phyloP scores from a whole-genome alignment of 352 stramenopile genomes.

The Phytophthora lateralis region DNA sequence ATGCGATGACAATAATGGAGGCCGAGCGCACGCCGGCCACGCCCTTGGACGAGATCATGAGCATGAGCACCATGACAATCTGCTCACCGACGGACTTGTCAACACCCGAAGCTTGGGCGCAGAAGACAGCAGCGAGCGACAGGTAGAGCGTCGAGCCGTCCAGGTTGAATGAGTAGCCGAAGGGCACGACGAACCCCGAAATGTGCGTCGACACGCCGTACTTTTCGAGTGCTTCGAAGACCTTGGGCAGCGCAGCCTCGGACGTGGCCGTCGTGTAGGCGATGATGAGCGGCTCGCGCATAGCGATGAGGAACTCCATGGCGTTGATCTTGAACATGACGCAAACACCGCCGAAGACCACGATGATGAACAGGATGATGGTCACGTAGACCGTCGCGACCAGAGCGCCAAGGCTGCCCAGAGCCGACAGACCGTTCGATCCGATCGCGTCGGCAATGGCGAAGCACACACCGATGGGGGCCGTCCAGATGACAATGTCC shows the following conservation, averaged over 20 bases:
- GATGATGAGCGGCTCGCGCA: constrained; percentile 62
- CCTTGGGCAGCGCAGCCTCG: constrained; percentile 59
- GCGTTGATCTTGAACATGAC: constrained; percentile 54
- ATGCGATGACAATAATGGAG: constrained; percentile 50
- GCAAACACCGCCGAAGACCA: constrained; percentile 51
- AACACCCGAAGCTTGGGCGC: constrained; percentile 48
- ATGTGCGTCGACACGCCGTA: constrained; percentile 61
- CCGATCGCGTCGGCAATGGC: constrained; percentile 55
- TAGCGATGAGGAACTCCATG: constrained; percentile 49
- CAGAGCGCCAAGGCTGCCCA: constrained; percentile 45
- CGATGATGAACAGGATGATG: constrained; percentile 52
- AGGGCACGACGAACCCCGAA: constrained; percentile 59
- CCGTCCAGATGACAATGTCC: constrained; percentile 69
- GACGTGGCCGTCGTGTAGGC: constrained; percentile 67
- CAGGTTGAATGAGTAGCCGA: constrained; percentile 75
- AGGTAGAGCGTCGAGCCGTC: constrained; percentile 62
- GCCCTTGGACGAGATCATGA: constrained; percentile 65
- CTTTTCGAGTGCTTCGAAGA: constrained; percentile 58
- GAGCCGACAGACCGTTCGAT: constrained; percentile 49
- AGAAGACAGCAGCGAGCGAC: constrained; percentile 56
- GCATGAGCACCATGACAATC: constrained; percentile 64
- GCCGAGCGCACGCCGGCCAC: constrained; percentile 58
- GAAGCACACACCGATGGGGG: constrained; percentile 63
- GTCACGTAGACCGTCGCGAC: constrained; percentile 56
- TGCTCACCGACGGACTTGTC: constrained; percentile 63